Conservation (phyloP, 129 eudicot genomes). For the Flaveria linearis region DNA sequence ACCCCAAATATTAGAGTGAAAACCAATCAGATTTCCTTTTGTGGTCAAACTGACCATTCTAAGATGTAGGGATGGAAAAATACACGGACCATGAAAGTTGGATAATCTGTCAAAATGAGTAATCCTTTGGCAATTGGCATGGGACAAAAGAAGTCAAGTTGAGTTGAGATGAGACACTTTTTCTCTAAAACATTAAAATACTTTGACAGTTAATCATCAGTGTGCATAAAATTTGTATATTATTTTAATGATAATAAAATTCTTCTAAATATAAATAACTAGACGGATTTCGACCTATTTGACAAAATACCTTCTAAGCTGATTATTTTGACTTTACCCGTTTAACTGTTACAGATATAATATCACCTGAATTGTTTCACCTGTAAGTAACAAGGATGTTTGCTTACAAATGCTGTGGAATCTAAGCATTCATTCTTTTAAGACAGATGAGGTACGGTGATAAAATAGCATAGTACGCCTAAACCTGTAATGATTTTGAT, state of each 20-base stretch:
- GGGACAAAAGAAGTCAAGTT: background rate
- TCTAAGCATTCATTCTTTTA: background rate
- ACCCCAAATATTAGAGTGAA: background rate
- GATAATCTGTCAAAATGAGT: background rate
- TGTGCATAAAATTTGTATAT: background rate
- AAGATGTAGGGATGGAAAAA: background rate
- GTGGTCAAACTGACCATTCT: no score
- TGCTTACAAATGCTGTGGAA: background rate
- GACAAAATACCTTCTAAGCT: background rate
- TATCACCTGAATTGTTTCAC: background rate
- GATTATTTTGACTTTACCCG: background rate
- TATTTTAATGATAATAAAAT: background rate
- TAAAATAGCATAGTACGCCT: background rate
- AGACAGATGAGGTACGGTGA: conserved; percentile 8
- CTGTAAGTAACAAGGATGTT: no score
- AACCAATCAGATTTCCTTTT: background rate
- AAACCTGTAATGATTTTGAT: background rate
- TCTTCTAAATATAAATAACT: background rate
- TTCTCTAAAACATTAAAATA: background rate
- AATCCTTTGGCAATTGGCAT: background rate
- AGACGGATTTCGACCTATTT: background rate
- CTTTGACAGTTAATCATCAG: background rate
- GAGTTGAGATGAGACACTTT: background rate
- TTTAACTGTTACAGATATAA: no score
- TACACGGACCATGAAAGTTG: background rate